phyloP scores from a whole-genome alignment of 169 alveolate species.

The Sarcocystis neurona region DNA sequence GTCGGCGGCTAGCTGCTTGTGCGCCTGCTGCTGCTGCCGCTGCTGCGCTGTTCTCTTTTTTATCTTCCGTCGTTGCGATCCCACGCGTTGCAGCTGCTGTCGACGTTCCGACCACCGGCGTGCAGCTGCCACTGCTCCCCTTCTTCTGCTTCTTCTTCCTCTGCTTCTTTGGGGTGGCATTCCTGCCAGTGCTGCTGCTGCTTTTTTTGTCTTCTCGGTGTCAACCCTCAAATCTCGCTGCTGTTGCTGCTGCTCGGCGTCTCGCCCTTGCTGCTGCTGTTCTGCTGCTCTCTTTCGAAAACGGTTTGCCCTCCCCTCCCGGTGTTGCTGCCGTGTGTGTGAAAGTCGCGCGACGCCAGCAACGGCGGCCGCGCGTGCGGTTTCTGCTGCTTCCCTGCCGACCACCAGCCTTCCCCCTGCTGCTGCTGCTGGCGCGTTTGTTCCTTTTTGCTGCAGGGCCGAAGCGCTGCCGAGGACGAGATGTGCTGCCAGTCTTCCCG shows the following conservation, averaged over 20 bases:
- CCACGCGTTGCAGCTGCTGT: not conserved
- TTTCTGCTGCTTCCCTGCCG: no score
- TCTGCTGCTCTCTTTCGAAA: no score
- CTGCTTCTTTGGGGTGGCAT: not conserved
- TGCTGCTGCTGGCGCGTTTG: not conserved
- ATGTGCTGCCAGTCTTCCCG: not conserved
- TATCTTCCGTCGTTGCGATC: not conserved
- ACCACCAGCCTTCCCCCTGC: no score
- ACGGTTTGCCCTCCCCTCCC: no score
- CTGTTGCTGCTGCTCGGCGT: not conserved
- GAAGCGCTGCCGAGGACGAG: conserved; percentile 22
- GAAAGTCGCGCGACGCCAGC: no score
- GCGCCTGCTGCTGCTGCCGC: no score
- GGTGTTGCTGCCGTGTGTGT: no score
- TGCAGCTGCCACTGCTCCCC: not conserved
- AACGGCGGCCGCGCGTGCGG: no score
- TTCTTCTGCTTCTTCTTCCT: not conserved
- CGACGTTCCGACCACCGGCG: not conserved
- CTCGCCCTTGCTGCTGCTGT: no score
- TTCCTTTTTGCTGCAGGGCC: not conserved
- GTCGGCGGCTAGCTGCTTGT: no score
- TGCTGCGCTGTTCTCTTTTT: not conserved
- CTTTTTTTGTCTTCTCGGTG: not conserved
- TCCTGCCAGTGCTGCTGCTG: not conserved
- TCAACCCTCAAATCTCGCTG: not conserved